A percentile compares a stretch with the other conserved stretches of the same genome.
Conservation (phyloP, 2,329 filamentous ascomycete species). For the Colletotrichum theobromicola region DNA sequence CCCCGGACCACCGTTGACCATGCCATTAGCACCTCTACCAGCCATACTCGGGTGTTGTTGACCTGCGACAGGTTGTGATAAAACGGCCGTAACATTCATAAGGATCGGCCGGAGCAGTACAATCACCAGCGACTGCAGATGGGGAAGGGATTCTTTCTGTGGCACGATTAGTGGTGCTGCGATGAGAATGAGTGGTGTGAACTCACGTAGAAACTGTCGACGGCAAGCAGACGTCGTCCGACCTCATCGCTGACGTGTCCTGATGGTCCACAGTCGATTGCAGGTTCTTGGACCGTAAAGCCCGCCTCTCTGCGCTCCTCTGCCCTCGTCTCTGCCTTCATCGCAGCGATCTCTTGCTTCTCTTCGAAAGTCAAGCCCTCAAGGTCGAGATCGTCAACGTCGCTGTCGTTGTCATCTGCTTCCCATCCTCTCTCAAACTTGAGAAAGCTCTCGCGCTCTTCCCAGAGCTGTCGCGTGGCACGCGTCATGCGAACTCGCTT, state of each 20-base stretch:
- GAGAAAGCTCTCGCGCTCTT: conserved; percentile 89
- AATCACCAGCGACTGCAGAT: conserved; percentile 91
- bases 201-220: conserved; percentile 88
- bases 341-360: conserved; percentile 45
- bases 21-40: conserved; percentile 41
- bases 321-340: conserved; percentile 42
- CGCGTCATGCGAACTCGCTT: conserved; percentile 89
- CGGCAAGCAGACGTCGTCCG: conserved; percentile 69
- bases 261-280: conserved; percentile 55
- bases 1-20: conserved; percentile 44
- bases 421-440: conserved; percentile 93
- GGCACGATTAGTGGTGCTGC: conserved; percentile 22
- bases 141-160: conserved; percentile 77
- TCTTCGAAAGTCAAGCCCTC: conserved; percentile 48
- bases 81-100: conserved; percentile 84
- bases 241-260: conserved; percentile 57
- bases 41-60: conserved; percentile 49
- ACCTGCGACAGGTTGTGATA: conserved; percentile 61
- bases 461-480: conserved; percentile 92
- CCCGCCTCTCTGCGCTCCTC: conserved; percentile 27
- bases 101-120: conserved; percentile 90
- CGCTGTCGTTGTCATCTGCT: conserved; percentile 50
- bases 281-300: conserved; percentile 32
- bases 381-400: conserved; percentile 54
- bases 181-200: not conserved